Conservation (phyloP, 371 early-diverging fungal genomes). For the Funneliformis caledonium region DNA sequence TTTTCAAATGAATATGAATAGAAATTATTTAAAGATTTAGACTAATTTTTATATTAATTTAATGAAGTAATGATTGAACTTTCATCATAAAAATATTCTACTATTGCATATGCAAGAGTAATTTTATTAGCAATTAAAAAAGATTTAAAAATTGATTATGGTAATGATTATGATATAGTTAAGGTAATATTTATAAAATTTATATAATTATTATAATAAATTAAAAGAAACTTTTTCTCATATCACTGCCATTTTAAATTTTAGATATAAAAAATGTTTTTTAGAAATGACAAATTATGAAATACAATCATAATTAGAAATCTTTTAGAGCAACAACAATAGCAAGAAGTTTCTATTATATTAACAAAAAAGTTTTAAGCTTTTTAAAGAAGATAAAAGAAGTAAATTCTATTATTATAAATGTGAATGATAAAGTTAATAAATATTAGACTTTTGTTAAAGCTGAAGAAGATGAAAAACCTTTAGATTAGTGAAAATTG, state of each 20-base stretch:
- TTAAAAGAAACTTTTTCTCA: background rate
- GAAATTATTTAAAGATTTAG: too few relatives aligned
- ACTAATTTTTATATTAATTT: too few relatives aligned
- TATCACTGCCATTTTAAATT: too few relatives aligned
- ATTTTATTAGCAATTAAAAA: background rate
- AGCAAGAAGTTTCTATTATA: background rate
- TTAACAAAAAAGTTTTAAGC: background rate
- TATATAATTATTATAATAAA: background rate
- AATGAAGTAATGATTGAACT: background rate
- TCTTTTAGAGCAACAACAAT: too few relatives aligned
- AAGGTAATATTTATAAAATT: too few relatives aligned
- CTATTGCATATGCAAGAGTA: background rate
- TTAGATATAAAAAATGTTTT: too few relatives aligned
- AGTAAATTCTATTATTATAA: background rate
- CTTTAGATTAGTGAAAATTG: too few relatives aligned
- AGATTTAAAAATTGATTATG: too few relatives aligned
- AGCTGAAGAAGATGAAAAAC: too few relatives aligned
- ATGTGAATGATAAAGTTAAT: background rate
- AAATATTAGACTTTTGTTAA: too few relatives aligned
- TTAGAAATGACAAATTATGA: too few relatives aligned
- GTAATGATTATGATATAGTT: background rate
- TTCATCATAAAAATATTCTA: background rate
- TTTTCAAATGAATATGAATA: background rate
- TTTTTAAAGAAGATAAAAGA: background rate
- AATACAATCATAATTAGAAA: too few relatives aligned